Evolutionary conservation across 495 filamentous ascomycete species (phyloP).

Genomic region (Alectoria sarmentosa): DNA sequence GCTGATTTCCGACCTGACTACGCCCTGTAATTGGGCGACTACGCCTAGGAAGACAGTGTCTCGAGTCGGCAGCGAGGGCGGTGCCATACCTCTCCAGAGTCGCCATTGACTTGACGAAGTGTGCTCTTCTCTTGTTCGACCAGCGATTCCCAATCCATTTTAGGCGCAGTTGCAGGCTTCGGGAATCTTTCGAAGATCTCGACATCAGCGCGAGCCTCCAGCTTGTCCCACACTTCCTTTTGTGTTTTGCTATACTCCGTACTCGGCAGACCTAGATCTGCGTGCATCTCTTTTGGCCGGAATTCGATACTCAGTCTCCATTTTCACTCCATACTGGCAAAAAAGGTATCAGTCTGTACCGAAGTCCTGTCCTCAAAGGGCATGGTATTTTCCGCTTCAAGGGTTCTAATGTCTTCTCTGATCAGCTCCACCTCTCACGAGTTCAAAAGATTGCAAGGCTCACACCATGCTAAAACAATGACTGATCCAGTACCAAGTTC

Average conservation of each 20-base stretch:
- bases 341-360: conserved; percentile 55
- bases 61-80: conserved; percentile 10
- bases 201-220: conserved; percentile 44
- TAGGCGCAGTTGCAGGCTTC: background rate
- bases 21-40: conserved; percentile 1
- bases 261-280: conserved; percentile 32
- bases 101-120: conserved; percentile 18
- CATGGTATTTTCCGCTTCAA: conserved; percentile 41
- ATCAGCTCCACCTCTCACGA: conserved; percentile 53
- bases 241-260: conserved; percentile 11
- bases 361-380: conserved; percentile 49
- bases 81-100: conserved; percentile 21
- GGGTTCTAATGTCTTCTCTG: conserved; percentile 49
- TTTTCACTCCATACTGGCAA: conserved; percentile 65
- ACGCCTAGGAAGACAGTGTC: conserved; percentile 22
- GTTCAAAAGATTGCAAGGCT: conserved; percentile 56
- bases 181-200: conserved; percentile 66
- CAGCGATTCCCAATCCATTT: background rate
- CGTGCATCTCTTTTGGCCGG: conserved; percentile 43
- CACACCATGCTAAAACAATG: conserved; percentile 55
- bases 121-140: background rate
- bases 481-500: conserved; percentile 59
- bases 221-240: conserved; percentile 17
- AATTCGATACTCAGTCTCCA: conserved; percentile 57
- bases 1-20: conserved; percentile 10